phyloP scores from a whole-genome alignment of 2,329 filamentous ascomycete genomes.

The Neofusicoccum parvum region DNA sequence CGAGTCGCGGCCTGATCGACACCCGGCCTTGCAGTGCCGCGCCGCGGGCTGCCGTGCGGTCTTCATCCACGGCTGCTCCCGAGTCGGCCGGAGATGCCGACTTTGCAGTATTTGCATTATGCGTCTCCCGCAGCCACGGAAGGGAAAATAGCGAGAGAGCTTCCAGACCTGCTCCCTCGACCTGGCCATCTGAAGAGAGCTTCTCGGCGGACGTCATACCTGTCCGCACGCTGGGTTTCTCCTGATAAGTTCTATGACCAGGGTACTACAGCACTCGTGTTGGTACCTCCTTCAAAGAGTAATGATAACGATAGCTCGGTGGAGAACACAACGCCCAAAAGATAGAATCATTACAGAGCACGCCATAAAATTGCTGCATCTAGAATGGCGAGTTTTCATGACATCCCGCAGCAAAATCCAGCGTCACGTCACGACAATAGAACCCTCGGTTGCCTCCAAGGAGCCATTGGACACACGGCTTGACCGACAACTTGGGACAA shows the following conservation, averaged over 20 bases:
- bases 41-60: not conserved
- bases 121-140: not conserved
- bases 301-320: conserved; percentile 1
- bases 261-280: not conserved
- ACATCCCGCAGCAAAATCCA: not conserved
- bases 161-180: not conserved
- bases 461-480: not conserved
- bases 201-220: not conserved
- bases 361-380: not conserved
- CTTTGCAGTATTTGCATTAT: not conserved
- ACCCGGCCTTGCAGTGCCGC: not conserved
- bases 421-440: not conserved
- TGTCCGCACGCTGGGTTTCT: not conserved
- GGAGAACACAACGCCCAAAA: not conserved
- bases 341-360: not conserved
- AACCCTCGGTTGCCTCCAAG: not conserved
- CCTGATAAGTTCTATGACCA: not conserved
- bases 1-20: not conserved
- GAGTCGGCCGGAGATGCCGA: not conserved
- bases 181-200: not conserved
- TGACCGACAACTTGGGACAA: not conserved
- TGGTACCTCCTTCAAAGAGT: conserved; percentile 2
- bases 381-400: not conserved
- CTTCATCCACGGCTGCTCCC: not conserved
- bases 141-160: not conserved